These are phyloP conservation scores for Colletotrichum lindemuthianum DNA, from an alignment of 2,329 filamentous ascomycete species.

Conservation along the genomic window DNA sequence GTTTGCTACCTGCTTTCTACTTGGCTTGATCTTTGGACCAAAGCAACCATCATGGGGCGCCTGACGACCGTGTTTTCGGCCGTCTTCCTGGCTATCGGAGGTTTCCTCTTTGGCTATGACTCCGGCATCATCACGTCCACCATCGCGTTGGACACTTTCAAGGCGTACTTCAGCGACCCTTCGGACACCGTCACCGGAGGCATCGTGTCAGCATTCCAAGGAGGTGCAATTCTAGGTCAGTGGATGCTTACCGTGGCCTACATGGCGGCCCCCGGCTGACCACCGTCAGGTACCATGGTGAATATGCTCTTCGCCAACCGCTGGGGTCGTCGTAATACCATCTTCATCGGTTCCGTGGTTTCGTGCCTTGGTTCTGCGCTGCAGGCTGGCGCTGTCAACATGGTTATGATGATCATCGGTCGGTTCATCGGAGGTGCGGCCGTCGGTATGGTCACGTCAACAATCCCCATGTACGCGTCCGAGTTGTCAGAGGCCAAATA, in stretches of 20 bases:
- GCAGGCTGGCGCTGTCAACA: slow-evolving; percentile 44
- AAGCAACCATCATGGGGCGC: slow-evolving; percentile 33
- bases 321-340: slow-evolving; percentile 43
- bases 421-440: slow-evolving; percentile 60
- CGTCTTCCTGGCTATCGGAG: slow-evolving; percentile 41
- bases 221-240: slow-evolving; percentile 39
- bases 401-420: slow-evolving; percentile 58
- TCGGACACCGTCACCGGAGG: slow-evolving; percentile 39
- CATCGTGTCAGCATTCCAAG: slow-evolving; percentile 42
- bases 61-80: slow-evolving; percentile 35
- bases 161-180: slow-evolving; percentile 54
- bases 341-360: slow-evolving; percentile 44
- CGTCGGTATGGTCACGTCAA: slow-evolving; percentile 57
- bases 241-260: too few relatives aligned
- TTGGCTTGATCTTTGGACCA: too few relatives aligned
- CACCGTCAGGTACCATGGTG: slow-evolving; percentile 37
- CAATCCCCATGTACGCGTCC: slow-evolving; percentile 57
- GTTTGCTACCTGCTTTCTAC: too few relatives aligned
- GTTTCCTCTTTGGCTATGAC: slow-evolving; percentile 56
- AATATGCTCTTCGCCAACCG: slow-evolving; percentile 44
- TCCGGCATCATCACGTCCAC: slow-evolving; percentile 55
- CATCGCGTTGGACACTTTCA: slow-evolving; percentile 42
- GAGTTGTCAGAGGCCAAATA: slow-evolving; percentile 51
- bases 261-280: too few relatives aligned
- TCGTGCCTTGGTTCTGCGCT: slow-evolving; percentile 44